Evolutionary conservation across 805 yeast species (phyloP), one percentile per base, ranked within the genome.

Genomic region (Scheffersomyces ergatensis): DNA sequence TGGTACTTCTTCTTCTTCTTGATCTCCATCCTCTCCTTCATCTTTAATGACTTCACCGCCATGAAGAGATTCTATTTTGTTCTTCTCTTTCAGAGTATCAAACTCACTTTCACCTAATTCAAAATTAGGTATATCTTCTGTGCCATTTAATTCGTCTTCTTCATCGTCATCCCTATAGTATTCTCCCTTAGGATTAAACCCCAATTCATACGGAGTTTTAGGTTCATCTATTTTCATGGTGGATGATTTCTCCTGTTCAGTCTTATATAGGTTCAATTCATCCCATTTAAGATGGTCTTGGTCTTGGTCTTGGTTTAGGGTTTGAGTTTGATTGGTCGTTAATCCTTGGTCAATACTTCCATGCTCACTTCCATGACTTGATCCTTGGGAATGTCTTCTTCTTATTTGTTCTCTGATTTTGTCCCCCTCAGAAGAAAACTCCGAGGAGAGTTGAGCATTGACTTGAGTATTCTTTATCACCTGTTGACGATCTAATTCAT

Each of bases 191-290:
- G 93, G 90, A 53, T 85, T 82, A 20, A 87, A 84, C 0, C 96
- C 95, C 9, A 93, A 95, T 57, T 87, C 95, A 54, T 85, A 90
- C 4, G 97, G 97, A 1, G 97, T 90, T 69, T 90, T 90, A 17
- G 97, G 97, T 60, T 90, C 97, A 55, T 88, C 95, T 33, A 90
- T 88, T 52, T 82, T 82, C 89, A 83, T 83, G 21, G 87, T 83
- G 17, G 89, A 77, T 9, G 74, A 62, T 60, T 80, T 80, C 50
- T 84, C 87, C 57, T 79, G 85, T 56, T 89, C 95, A 3, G 87
- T 76, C 38, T 76, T 77, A 38, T 74, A 77, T 39, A 90, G 62
- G 54, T 90, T 90, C 46, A 82, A 70, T 49, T 86, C 90, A 57
- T 90, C 95, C 97, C 97, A 90, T 56, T 82, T 76, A 50, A 89